Base-by-base conservation (phyloP, 805 yeast genomes). In the Hanseniaspora clermontiae region DNA sequence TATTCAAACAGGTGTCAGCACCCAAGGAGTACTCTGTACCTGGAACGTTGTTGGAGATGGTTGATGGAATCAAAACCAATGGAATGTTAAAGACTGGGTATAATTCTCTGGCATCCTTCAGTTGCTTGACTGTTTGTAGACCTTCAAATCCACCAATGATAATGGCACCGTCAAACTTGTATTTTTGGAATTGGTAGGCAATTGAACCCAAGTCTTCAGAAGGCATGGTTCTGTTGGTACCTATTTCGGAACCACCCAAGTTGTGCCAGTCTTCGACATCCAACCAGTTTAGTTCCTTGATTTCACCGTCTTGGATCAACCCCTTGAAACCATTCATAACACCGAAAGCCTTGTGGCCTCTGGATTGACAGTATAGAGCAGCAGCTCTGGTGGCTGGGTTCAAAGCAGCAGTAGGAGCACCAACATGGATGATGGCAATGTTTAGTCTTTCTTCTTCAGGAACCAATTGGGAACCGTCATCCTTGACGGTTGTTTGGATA, bases 141-240 rank as follows among this genome's bases (percentile, higher is more conserved):
- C 96, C 97, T 75, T 93, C 98, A 66, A 90, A 93, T 0, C 98
- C 98, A 62, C 99, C 99, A 59, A 93, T 82, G 58, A 93, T 77
- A 59, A 93, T 78, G 61, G 91, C 77, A 43, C 97, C 98, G 66
- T 93, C 93, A 66, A 93, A 81, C 57, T 78, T 73, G 70, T 82
- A 83, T 71, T 88, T 88, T 69, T 91, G 95, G 77, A 93, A 83
- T 69, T 90, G 87, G 72, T 81, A 91, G 2, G 98, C 96, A 63
- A 90, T 82, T 67, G 88, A 79, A 53, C 98, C 98, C 63, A 87
- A 70, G 69, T 91, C 97, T 55, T 80, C 83, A 36, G 77, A 74
- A 20, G 98, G 98, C 36, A 88, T 76, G 45, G 83, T 75, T 66
- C 98, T 79, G 75, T 93, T 93, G 37, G 98, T 93, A 64, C 99